These are phyloP conservation scores for Coniochaeta sp. DNA, from an alignment of 2,329 filamentous ascomycete species.

Conservation along the genomic window DNA sequence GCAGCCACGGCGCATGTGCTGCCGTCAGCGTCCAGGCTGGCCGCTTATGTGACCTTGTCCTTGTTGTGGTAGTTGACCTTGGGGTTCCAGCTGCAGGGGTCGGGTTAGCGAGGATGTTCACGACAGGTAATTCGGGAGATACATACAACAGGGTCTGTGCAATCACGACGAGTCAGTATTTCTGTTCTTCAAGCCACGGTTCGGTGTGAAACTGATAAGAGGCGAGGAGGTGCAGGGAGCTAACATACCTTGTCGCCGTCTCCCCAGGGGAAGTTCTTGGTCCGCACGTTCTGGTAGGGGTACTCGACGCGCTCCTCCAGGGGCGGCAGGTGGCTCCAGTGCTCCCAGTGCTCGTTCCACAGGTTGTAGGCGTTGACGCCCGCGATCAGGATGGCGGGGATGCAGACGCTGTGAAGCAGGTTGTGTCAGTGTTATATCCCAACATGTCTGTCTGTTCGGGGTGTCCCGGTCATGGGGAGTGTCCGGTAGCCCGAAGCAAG, in stretches of 20 bases:
- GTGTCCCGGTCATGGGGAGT: too few relatives aligned
- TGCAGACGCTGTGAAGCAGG: slow-evolving; percentile 52
- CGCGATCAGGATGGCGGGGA: slow-evolving; percentile 66
- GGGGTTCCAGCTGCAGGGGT: slow-evolving; percentile 71
- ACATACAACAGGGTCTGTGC: slow-evolving; percentile 60
- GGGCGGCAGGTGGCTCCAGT: slow-evolving; percentile 78
- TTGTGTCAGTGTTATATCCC: too few relatives aligned
- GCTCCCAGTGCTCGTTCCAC: slow-evolving; percentile 96
- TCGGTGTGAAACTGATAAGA: neutral
- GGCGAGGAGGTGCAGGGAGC: too few relatives aligned
- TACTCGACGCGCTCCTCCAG: slow-evolving; percentile 90
- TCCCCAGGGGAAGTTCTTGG: slow-evolving; percentile 93
- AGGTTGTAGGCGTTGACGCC: slow-evolving; percentile 79
- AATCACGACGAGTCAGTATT: neutral
- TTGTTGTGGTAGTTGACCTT: slow-evolving; percentile 96
- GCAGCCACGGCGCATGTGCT: neutral
- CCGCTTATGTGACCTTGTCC: slow-evolving; percentile 56
- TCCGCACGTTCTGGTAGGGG: slow-evolving; percentile 94
- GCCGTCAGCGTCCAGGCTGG: neutral
- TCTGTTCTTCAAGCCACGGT: neutral
- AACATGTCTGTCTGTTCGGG: too few relatives aligned
- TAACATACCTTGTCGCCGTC: slow-evolving; percentile 79
- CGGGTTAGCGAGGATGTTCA: slow-evolving; percentile 10
- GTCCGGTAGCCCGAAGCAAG: too few relatives aligned
- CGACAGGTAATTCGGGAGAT: neutral